Evolutionary conservation across 345 rosid genomes (phyloP).

Genomic region (Zanthoxylum bungeanum): DNA sequence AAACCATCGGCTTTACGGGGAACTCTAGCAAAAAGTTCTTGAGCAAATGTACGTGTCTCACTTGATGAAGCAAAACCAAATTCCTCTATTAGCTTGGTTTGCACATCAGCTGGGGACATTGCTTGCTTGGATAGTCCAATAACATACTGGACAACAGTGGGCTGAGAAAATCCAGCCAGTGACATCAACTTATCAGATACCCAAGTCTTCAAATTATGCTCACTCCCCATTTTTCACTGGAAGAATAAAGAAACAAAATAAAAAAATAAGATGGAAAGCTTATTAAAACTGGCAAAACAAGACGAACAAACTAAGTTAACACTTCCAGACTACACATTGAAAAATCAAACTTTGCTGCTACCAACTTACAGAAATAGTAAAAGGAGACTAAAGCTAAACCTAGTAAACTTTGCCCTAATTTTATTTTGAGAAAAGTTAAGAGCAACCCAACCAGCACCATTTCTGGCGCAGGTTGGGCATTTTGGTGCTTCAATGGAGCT

Average conservation of each 20-base stretch:
- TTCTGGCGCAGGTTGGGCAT: too few species aligned
- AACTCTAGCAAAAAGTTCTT: constrained; percentile 55
- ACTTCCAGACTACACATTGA: too few species aligned
- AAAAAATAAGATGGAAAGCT: too few species aligned
- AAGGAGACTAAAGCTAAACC: neutral
- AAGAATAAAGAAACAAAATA: neutral
- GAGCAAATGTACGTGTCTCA: constrained; percentile 50
- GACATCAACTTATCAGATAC: constrained; percentile 79
- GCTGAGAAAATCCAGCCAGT: constrained; percentile 70
- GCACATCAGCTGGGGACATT: constrained; percentile 52
- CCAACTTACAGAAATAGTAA: neutral
- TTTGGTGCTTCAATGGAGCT: too few species aligned
- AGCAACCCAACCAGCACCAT: too few species aligned
- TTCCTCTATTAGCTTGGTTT: constrained; percentile 48
- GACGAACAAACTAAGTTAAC: neutral
- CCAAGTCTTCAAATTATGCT: constrained; percentile 63
- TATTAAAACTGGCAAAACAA: neutral
- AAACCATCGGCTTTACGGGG: constrained; percentile 44
- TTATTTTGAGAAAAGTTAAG: neutral
- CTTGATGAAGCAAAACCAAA: constrained; percentile 49
- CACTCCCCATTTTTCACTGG: constrained; percentile 56
- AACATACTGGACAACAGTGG: constrained; percentile 65
- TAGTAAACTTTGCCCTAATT: neutral
- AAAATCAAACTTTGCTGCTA: neutral
- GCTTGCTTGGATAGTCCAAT: constrained; percentile 72